These are phyloP conservation scores for Phoma sp. DNA, from an alignment of 2,329 filamentous ascomycete species.

Conservation along the genomic window DNA sequence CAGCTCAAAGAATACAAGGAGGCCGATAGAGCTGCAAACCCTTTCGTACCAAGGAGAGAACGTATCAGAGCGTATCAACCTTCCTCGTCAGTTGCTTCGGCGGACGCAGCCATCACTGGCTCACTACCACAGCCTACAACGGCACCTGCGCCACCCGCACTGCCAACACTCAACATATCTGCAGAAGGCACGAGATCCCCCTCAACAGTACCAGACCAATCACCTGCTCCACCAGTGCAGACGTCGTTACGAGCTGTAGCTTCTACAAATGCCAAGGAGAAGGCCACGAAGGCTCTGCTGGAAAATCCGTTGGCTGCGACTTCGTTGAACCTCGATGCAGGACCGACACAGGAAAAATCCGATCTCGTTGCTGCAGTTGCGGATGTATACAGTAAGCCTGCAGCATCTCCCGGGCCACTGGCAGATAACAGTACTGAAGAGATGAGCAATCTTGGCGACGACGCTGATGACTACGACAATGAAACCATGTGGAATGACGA, in stretches of 20 bases:
- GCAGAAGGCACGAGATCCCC: conserved; percentile 42
- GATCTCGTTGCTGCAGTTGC: conserved; percentile 8
- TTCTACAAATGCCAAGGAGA: conserved; percentile 22
- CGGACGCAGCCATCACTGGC: background rate
- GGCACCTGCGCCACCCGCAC: background rate
- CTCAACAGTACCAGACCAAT: conserved; percentile 42
- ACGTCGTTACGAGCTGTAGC: conserved; percentile 39
- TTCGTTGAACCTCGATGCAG: background rate
- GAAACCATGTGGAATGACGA: conserved; percentile 37
- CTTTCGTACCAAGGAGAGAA: conserved; percentile 14
- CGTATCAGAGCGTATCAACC: conserved; percentile 3
- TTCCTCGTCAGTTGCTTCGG: background rate
- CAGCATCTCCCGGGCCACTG: background rate
- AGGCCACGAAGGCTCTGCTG: conserved; percentile 3
- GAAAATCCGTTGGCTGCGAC: conserved; percentile 1
- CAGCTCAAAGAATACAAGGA: conserved; percentile 19
- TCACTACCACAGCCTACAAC: background rate
- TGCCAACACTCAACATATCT: conserved; percentile 1
- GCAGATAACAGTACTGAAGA: conserved; percentile 26
- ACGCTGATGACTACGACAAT: conserved; percentile 20
- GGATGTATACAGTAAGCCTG: background rate
- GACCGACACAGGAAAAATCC: conserved; percentile 2
- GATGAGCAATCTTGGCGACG: conserved; percentile 22
- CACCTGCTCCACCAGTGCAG: conserved; percentile 29
- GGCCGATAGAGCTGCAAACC: conserved; percentile 14